phyloP scores from a whole-genome alignment of 768 basidiomycete genomes.

The Boletus pseudopeckii region DNA sequence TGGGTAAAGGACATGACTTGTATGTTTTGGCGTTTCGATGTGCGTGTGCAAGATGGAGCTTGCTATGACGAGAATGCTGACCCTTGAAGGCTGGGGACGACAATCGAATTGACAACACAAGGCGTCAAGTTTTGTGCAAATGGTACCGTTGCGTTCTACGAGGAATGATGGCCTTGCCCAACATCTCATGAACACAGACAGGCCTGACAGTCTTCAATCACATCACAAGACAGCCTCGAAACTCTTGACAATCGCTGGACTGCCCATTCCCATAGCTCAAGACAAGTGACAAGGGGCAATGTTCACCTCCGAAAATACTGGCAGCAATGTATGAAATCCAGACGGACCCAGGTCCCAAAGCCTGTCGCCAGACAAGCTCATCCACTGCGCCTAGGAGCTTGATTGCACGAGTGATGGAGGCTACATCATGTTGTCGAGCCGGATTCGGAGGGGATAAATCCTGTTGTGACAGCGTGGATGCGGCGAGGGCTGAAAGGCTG shows the following conservation, averaged over 20 bases:
- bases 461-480: not conserved
- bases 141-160: too few relatives aligned
- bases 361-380: conserved; percentile 29
- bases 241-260: conserved; percentile 18
- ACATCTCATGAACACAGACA: not conserved
- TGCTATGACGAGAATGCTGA: too few relatives aligned
- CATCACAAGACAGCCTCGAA: conserved; percentile 2
- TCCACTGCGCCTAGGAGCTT: conserved; percentile 26
- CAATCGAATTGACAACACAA: too few relatives aligned
- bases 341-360: conserved; percentile 6
- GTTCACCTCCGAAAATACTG: conserved; percentile 28
- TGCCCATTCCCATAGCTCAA: conserved; percentile 28
- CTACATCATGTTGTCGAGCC: conserved; percentile 12
- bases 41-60: too few relatives aligned
- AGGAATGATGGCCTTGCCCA: not conserved
- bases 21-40: conserved; percentile 69
- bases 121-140: not conserved
- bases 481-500: not conserved
- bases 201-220: not conserved
- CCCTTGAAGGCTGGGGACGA: too few relatives aligned
- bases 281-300: conserved; percentile 19
- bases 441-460: not conserved
- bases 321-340: conserved; percentile 6
- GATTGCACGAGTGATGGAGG: conserved; percentile 23
- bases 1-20: conserved; percentile 51